Conservation (phyloP, 208 protist genomes). For the Crithidia sp. region DNA sequence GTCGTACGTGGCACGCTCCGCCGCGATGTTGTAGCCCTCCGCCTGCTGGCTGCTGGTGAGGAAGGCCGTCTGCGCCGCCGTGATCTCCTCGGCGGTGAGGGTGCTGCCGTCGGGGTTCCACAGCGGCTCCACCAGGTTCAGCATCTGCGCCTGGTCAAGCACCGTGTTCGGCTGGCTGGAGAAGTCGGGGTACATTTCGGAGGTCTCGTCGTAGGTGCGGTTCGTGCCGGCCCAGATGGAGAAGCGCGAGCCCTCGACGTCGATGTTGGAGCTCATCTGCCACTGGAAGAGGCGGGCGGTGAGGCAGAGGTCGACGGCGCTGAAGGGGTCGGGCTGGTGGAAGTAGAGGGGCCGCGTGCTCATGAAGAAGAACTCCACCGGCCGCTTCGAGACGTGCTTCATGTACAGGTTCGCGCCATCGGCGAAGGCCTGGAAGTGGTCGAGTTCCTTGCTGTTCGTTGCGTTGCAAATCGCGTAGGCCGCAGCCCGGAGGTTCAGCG, state of each 20-base stretch:
- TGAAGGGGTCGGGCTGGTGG: slow-evolving; percentile 53
- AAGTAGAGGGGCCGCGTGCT: slow-evolving; percentile 38
- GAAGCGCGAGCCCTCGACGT: slow-evolving; percentile 46
- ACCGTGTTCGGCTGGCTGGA: slow-evolving; percentile 41
- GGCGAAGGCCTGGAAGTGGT: slow-evolving; percentile 47
- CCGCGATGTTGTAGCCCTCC: slow-evolving; percentile 13
- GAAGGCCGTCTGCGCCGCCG: slow-evolving; percentile 3
- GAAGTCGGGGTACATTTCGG: slow-evolving; percentile 51
- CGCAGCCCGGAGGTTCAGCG: slow-evolving; percentile 48
- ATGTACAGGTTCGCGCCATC: slow-evolving; percentile 68
- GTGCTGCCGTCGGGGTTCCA: slow-evolving; percentile 4
- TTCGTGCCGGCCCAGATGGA: slow-evolving; percentile 43
- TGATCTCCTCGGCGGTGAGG: slow-evolving; percentile 1
- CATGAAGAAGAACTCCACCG: slow-evolving; percentile 73
- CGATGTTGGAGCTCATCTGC: slow-evolving; percentile 59
- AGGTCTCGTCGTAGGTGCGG: slow-evolving; percentile 50
- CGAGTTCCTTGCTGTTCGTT: slow-evolving; percentile 24
- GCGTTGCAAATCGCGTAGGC: slow-evolving; percentile 45
- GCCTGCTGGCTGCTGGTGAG: not conserved
- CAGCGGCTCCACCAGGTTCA: slow-evolving; percentile 10
- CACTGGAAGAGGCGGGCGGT: slow-evolving; percentile 54
- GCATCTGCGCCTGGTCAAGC: slow-evolving; percentile 39
- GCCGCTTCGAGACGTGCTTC: slow-evolving; percentile 44
- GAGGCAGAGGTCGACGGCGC: slow-evolving; percentile 46
- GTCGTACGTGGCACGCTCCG: slow-evolving; percentile 43